A percentile compares a stretch with the other conserved stretches of the same genome.
Conservation (phyloP, 495 filamentous ascomycete genomes). For the Stereocaulon alpinum region DNA sequence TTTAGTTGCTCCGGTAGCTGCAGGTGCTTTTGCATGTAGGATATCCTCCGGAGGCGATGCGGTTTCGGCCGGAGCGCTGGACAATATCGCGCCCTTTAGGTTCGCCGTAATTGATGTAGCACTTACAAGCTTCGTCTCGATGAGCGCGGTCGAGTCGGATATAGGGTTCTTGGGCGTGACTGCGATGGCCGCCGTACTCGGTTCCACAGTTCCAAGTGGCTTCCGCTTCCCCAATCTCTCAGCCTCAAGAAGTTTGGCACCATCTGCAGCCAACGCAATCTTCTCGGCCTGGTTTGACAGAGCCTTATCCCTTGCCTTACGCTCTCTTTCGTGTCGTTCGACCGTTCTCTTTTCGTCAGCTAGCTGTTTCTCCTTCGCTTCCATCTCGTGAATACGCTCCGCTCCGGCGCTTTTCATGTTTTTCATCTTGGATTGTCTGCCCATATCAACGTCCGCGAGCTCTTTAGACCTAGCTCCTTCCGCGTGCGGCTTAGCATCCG, state of each 20-base stretch:
- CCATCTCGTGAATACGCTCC: neutral
- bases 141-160: too few species aligned
- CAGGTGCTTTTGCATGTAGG: too few species aligned
- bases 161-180: too few species aligned
- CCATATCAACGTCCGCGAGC: neutral
- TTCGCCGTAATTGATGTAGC: too few species aligned
- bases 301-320: neutral
- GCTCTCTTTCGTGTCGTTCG: neutral
- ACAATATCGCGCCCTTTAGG: too few species aligned
- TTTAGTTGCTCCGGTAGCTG: too few species aligned
- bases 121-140: too few species aligned
- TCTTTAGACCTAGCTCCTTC: neutral
- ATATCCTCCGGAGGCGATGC: too few species aligned
- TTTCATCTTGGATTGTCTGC: neutral
- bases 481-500: neutral
- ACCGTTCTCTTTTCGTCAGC: neutral
- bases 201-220: neutral
- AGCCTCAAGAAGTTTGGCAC: constrained; percentile 13
- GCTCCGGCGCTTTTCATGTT: neutral
- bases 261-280: constrained; percentile 12
- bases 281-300: constrained; percentile 13
- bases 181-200: neutral
- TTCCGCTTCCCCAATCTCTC: constrained; percentile 4
- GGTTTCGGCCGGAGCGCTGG: too few species aligned
- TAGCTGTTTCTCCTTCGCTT: neutral